Evolutionary conservation across 768 basidiomycete genomes (phyloP).

Genomic region (Udeniomyces megalosporus): DNA sequence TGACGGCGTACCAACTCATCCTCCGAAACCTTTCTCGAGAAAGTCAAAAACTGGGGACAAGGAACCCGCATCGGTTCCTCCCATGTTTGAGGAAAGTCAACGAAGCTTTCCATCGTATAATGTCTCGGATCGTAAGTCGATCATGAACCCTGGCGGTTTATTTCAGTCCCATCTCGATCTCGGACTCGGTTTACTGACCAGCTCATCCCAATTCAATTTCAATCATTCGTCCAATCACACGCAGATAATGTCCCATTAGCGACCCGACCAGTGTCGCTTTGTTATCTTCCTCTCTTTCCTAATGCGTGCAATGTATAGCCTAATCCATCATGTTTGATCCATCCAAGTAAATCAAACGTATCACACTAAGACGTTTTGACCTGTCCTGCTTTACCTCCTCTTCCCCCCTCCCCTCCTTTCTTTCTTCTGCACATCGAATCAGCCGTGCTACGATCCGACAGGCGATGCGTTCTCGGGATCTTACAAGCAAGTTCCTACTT

Average conservation of each 20-base stretch:
- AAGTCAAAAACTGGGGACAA: neutral
- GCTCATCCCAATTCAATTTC: too few species aligned
- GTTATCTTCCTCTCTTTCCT: conserved; percentile 4
- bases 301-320: neutral
- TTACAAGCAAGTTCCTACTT: neutral
- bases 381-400: neutral
- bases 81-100: neutral
- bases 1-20: conserved; percentile 11
- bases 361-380: too few species aligned
- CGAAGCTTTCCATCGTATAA: conserved; percentile 3
- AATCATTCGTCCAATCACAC: too few species aligned
- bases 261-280: conserved; percentile 3
- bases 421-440: neutral
- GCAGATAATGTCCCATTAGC: conserved; percentile 10
- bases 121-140: neutral
- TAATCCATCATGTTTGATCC: neutral
- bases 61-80: neutral
- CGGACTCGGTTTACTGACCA: too few species aligned
- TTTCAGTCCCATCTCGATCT: too few species aligned
- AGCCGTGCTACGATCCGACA: conserved; percentile 2
- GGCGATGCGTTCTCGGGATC: conserved; percentile 1
- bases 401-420: neutral
- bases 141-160: too few species aligned
- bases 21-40: neutral
- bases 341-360: too few species aligned